phyloP scores from a whole-genome alignment of 2,329 filamentous ascomycete species.

The Escovopsis sp. region DNA sequence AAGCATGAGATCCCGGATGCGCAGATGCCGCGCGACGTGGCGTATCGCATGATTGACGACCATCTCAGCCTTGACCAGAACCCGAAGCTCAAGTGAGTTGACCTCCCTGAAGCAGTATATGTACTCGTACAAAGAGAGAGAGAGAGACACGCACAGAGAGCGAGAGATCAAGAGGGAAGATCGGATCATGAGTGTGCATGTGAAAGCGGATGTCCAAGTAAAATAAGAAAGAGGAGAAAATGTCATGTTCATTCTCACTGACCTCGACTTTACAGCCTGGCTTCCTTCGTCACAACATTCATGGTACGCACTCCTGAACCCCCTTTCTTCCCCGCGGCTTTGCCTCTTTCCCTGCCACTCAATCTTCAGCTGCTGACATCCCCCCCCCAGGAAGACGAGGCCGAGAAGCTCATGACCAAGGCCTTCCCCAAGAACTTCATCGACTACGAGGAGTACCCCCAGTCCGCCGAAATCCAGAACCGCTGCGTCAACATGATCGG shows the following conservation, averaged over 20 bases:
- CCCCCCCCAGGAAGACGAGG: conserved; percentile 67
- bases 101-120: too few species aligned
- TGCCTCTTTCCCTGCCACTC: conserved; percentile 1
- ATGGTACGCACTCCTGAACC: too few species aligned
- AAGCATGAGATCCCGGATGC: conserved; percentile 72
- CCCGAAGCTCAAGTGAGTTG: conserved; percentile 60
- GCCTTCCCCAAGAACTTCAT: conserved; percentile 92
- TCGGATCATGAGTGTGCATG: too few species aligned
- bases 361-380: neutral
- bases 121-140: too few species aligned
- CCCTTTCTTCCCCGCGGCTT: conserved; percentile 8
- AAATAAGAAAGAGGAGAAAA: too few species aligned
- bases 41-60: conserved; percentile 96
- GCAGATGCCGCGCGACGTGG: conserved; percentile 83
- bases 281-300: conserved; percentile 90
- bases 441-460: conserved; percentile 74
- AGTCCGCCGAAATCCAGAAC: conserved; percentile 75
- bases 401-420: conserved; percentile 88
- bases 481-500: conserved; percentile 87
- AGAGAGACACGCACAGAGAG: too few species aligned
- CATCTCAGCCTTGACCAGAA: conserved; percentile 84
- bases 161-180: too few species aligned
- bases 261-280: conserved; percentile 47
- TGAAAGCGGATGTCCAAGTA: too few species aligned
- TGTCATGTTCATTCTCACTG: neutral